Base-by-base conservation (phyloP, 2,329 filamentous ascomycete genomes). In the Penicillium brevicompactum region DNA sequence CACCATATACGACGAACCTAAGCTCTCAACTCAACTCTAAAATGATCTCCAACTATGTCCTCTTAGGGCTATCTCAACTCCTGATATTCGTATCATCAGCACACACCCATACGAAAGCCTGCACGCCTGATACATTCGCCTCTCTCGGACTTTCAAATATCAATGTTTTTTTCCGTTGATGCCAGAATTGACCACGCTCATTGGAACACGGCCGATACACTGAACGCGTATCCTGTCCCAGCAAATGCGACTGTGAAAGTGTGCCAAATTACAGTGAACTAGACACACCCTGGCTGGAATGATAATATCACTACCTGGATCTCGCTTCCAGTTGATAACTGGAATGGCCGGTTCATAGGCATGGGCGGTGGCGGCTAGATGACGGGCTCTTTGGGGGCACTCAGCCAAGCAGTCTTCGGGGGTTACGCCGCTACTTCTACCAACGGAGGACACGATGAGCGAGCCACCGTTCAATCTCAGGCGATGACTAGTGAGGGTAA, bases 231-330 rank as follows among this genome's bases (percentile, higher is more conserved):
- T 40, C 37, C 37, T 6, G 37, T 40, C 18, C 9, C 5, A 40
- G 18, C 37, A n/a, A 18, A 40, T 14, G 18, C n/a, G 37, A 45
- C 42, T 31, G 42, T 58, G 16, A 13, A 51, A 22, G 72, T 74
- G 55, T 76, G 74, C 66, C 74, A 76, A 46, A 63, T 76, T 34
- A 75, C 70, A 2, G 66, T 76, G 3, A 65, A 64, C 8, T 74
- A 74, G 53, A 74, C 69, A 0, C 74, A 76, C 54, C 69, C 70
- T 0, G 72, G 72, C 4, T 61, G 67, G 53, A 55, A 71, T 34
- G 74, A 76, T 50, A 61, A 32, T 1, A 63, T 75, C 46, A 61
- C 64, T 31, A 65, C 68, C 21, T 60, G 69, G 32, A 46, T 71
- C 3, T 71, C 67, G 64, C 64, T 76, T 0, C 74, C 74, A 4